phyloP scores from a whole-genome alignment of 306 rosid genomes.

The Gastrolobium bilobum region DNA sequence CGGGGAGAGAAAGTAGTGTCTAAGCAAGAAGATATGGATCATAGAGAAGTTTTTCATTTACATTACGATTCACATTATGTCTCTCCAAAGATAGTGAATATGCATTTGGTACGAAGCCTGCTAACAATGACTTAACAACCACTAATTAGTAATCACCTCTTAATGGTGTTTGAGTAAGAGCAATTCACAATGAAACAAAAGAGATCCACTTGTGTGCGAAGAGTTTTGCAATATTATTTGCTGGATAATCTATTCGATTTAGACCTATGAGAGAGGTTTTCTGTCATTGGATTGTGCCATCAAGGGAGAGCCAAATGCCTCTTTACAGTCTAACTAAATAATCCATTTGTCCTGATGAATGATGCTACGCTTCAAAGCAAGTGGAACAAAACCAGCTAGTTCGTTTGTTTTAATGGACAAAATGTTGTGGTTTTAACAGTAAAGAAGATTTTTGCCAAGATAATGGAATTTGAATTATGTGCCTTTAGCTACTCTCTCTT shows the following conservation, averaged over 20 bases:
- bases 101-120: neutral
- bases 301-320: neutral
- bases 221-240: conserved; percentile 1
- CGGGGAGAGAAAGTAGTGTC: neutral
- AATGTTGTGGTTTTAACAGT: no score
- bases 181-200: neutral
- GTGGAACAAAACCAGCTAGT: neutral
- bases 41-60: neutral
- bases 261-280: neutral
- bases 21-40: neutral
- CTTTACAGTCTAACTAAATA: neutral
- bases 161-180: neutral
- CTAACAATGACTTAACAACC: conserved; percentile 2
- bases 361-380: neutral
- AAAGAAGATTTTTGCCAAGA: no score
- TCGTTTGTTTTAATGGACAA: neutral
- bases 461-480: no score
- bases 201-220: neutral
- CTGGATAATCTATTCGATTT: neutral
- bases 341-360: neutral
- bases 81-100: neutral
- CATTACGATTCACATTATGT: neutral
- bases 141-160: neutral
- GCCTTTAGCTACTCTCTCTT: no score
- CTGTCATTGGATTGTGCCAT: no score